Evolutionary conservation across 139 green algal species (phyloP), one percentile per base, ranked within the genome.

Genomic region (Chlamydomonas schloesseri): DNA sequence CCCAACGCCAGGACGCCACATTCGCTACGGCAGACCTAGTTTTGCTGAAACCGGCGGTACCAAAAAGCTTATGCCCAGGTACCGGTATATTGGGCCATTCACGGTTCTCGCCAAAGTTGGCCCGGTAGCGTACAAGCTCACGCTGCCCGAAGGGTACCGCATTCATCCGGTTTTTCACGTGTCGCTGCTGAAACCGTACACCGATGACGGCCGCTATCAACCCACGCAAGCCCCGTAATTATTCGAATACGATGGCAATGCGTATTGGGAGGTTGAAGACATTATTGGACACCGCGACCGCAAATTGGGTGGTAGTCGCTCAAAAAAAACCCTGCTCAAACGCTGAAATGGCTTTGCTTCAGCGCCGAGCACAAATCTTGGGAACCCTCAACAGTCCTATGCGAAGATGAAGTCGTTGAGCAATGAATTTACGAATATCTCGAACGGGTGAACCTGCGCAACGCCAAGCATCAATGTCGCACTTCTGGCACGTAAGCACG

Each of bases 111-210:
- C 81, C 14, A 33, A 73, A 5, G 50, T 90, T 42, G 75, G 58
- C 1, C 55, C 37, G 21, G 55, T 88, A 1, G 80, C 73, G 4
- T 89, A 87, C 42, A 75, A 85, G 18, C 75, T 92, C 0, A 37
- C 88, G 26, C 55, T 94, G 15, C 91, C 86, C 34, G 33, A 37
- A 24, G 18, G 71, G 18, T 84, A 84, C 65, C 50, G 42, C 4
- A 83, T 92, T 9, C 89, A 94, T 50, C n/a, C 33, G 33, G 86
- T 93, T 1, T 91, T 93, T 69, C 73, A 91, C 72, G 79, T 83
- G 21, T 81, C 67, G 4, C 53, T 89, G n/a, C 64, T 89, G 0
- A 62, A 62, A 29, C 76, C 76, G 23, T 85, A 64, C 36, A 24
- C 17, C 6, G 3, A 20, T 14, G 33, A 31, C 20, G 73, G 73